phyloP scores from a whole-genome alignment of 306 rosid genomes.

The Lathyrus tuberosus region DNA sequence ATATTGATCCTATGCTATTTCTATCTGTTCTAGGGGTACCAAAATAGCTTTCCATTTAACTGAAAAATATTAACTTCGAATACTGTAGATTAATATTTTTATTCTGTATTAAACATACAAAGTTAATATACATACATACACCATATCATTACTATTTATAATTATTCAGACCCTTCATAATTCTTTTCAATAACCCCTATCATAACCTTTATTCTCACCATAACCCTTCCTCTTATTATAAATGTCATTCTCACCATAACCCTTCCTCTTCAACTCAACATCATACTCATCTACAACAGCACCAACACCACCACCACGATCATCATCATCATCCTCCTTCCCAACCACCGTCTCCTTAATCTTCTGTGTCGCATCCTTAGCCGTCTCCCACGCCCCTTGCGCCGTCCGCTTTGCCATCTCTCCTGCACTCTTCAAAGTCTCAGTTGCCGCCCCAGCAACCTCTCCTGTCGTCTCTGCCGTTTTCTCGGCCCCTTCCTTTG shows the following conservation, averaged over 20 bases:
- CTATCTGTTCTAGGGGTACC: too few relatives aligned
- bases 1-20: too few relatives aligned
- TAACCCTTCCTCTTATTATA: not conserved
- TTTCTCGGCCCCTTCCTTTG: conserved; percentile 36
- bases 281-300: not conserved
- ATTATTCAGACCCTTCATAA: not conserved
- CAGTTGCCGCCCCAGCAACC: conserved; percentile 29
- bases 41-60: too few relatives aligned
- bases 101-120: not conserved
- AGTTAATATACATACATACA: not conserved
- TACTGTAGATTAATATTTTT: too few relatives aligned
- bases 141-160: not conserved
- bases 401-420: conserved; percentile 49
- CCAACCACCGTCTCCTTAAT: conserved; percentile 69
- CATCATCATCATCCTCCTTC: conserved; percentile 40
- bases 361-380: conserved; percentile 56
- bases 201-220: not conserved
- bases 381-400: conserved; percentile 42
- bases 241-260: not conserved
- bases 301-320: not conserved
- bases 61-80: too few relatives aligned
- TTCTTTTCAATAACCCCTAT: not conserved
- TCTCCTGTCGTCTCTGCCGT: conserved; percentile 48
- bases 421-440: conserved; percentile 42
- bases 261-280: not conserved